Base-by-base conservation (phyloP, 495 filamentous ascomycete genomes). In the Penicillium waksmanii region DNA sequence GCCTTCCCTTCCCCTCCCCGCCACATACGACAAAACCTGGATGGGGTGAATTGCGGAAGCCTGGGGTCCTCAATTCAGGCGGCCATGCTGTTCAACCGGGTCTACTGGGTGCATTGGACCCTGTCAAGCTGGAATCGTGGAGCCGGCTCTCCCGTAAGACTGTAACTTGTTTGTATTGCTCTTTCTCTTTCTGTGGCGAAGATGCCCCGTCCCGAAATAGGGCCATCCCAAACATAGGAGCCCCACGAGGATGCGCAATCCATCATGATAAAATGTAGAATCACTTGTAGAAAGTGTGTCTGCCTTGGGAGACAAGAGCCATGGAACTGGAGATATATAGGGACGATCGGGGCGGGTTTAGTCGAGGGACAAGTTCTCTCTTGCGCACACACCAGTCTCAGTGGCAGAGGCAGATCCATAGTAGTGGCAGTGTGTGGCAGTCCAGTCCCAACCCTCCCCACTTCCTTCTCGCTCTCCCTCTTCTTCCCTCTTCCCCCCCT, bases 401-500 rank as follows among this genome's bases (percentile, higher is more conserved):
- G 27, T 31, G 27, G 0, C 27, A 31, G 27, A 8, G 27, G 27
- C 27, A 31, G 27, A 7, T 31, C 27, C 27, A 23, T 23, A 23
- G 23, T 23, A 23, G 23, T 23, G 21, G 23, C 4, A 23, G 23
- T 23, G 23, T 23, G 23, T 23, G 23, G 23, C 23, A 31, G 27
- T 31, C 27, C 27, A 31, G 23, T 23, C 23, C 27, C 27, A 31
- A n/a, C 15, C 61, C 51, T 40, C 65, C 53, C 66, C 61, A 68
- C 63, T 71, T 66, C 68, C 66, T 61, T 69, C 64, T 46, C 47
- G 35, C 56, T 55, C 52, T 67, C 63, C 70, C 67, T 66, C 66
- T 61, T 68, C 63, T 70, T 64, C 71, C 66, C 72, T 80, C 44
- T 77, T 66, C 61, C 67, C 52, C 55, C 66, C 61, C 62, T 57